A percentile compares a stretch with the other conserved stretches of the same genome.
These are phyloP conservation scores for Plantago elongata DNA, from an alignment of 257 asterid genomes.

Conservation along the genomic window DNA sequence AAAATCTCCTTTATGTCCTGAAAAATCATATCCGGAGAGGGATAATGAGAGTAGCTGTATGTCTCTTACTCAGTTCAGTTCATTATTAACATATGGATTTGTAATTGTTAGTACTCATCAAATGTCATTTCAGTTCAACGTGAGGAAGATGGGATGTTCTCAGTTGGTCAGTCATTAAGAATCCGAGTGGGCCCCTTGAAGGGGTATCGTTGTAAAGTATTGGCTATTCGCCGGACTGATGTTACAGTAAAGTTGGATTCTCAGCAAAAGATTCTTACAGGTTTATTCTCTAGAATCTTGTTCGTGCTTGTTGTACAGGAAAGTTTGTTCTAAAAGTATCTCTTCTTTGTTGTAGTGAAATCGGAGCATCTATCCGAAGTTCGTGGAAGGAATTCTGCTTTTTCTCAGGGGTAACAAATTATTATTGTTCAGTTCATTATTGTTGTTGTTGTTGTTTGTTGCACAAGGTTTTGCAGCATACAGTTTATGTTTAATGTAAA, in stretches of 20 bases:
- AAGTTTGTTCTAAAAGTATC: constrained; percentile 15
- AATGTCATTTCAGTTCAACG: constrained; percentile 47
- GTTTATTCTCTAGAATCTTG: constrained; percentile 31
- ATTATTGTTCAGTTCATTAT: neutral
- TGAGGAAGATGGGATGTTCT: constrained; percentile 65
- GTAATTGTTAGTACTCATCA: constrained; percentile 17
- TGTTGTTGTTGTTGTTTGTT: neutral
- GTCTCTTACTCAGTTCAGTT: constrained; percentile 25
- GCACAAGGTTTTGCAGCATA: too few relatives aligned
- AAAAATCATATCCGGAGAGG: constrained; percentile 57
- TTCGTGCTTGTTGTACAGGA: constrained; percentile 4
- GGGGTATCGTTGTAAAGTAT: constrained; percentile 84
- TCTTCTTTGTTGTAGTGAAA: constrained; percentile 54
- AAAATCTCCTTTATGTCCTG: constrained; percentile 66
- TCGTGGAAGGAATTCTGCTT: constrained; percentile 57
- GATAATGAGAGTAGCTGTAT: constrained; percentile 60
- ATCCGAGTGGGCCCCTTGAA: constrained; percentile 91
- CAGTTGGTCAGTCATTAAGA: constrained; percentile 80
- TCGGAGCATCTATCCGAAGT: constrained; percentile 83
- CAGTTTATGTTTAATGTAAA: too few relatives aligned
- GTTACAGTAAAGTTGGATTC: constrained; percentile 95
- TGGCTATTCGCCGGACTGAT: constrained; percentile 90
- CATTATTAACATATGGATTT: constrained; percentile 14
- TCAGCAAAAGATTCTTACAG: constrained; percentile 84
- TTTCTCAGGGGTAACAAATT: constrained; percentile 51